These are phyloP conservation scores for Aphanomyces cochlioides DNA, from an alignment of 352 stramenopile species.

Conservation along the genomic window DNA sequence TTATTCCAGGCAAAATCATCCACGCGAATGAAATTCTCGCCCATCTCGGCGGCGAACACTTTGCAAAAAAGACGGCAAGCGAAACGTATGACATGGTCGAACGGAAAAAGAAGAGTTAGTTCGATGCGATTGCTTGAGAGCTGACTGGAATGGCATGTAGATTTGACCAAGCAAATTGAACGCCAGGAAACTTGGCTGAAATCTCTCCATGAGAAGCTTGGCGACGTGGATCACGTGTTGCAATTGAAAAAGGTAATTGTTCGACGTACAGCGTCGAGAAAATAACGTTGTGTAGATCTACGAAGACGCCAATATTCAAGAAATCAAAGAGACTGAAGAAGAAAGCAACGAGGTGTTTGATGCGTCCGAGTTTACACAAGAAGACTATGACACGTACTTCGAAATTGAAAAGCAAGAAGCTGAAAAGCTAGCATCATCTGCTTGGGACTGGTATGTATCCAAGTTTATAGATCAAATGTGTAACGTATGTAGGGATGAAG, in stretches of 20 bases:
- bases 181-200: slow-evolving; percentile 46
- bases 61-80: slow-evolving; percentile 64
- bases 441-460: slow-evolving; percentile 56
- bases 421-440: slow-evolving; percentile 50
- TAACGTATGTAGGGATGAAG: slow-evolving; percentile 46
- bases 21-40: slow-evolving; percentile 81
- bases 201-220: slow-evolving; percentile 56
- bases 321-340: slow-evolving; percentile 79
- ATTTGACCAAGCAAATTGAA: slow-evolving; percentile 49
- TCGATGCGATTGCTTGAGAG: no score
- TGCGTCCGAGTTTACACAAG: slow-evolving; percentile 58
- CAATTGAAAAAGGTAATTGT: slow-evolving; percentile 45
- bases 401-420: slow-evolving; percentile 80
- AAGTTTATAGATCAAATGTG: no score
- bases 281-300: slow-evolving; percentile 45
- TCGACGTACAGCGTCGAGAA: no score
- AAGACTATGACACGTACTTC: slow-evolving; percentile 79
- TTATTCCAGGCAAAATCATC: slow-evolving; percentile 78
- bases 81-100: slow-evolving; percentile 61
- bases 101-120: slow-evolving; percentile 69
- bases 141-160: slow-evolving; percentile 32
- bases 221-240: slow-evolving; percentile 56
- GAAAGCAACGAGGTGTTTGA: slow-evolving; percentile 57
- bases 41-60: slow-evolving; percentile 78
- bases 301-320: slow-evolving; percentile 76